Evolutionary conservation across 306 rosid species (phyloP), one percentile per base, ranked within the genome.

Genomic region (Hippophae gyantsensis): DNA sequence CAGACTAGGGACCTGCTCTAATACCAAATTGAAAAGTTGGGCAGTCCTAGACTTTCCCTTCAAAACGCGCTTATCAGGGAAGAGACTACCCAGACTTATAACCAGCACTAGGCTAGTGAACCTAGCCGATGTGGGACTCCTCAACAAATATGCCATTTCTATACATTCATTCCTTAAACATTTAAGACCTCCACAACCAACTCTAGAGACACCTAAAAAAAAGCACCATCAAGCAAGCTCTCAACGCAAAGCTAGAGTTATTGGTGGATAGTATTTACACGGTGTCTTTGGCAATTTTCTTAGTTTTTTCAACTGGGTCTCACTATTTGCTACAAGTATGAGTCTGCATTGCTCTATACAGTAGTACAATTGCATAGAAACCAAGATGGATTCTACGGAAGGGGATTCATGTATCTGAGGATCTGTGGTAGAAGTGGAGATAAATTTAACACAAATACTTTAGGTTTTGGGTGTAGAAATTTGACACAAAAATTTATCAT

Each of bases 151-250:
- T 18, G 23, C 23, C 23, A 1, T 18, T 18, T 18, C 23, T 18
- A 18, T 18, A 18, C 23, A 18, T 18, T 18, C 23, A 18, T 71
- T 86, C 74, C 23, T 18, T 18, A 18, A 18, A 18, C 23, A 18
- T 76, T 84, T 57, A 87, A 64, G 42, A 84, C 92, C 66, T 78
- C 85, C 12, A 72, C 54, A 12, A 74, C 83, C 32, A 87, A 73
- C 14, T 65, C 68, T 25, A 82, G 85, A 10, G 92, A 73, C 0
- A 65, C 54, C 51, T 79, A 74, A 26, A 63, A 70, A 6, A 75
- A 61, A 32, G 77, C 59, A 8, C 64, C 43, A 40, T 67, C 54
- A n/a, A 84, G 87, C 10, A 79, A 70, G 26, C 44, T 41, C 10
- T 74, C 75, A 43, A 75, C 38, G 59, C 50, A 26, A n/a, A 85